Percentiles rank a stretch among this genome's conserved stretches.
phyloP scores from a whole-genome alignment of 257 asterid genomes.

The Penstemon davidsonii region DNA sequence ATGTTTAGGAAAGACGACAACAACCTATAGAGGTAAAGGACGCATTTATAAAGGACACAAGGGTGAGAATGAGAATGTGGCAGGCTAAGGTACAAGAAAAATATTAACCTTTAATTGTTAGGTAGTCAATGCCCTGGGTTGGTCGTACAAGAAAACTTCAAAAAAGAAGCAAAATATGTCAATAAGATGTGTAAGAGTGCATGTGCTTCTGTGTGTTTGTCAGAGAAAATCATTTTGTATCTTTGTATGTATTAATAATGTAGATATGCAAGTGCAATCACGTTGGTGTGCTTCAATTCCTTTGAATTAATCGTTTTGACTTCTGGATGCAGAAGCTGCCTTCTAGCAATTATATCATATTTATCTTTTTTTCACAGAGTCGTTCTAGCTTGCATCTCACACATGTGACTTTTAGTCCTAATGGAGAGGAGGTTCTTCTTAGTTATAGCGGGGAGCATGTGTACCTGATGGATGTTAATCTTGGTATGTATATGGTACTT shows the following conservation, averaged over 20 bases:
- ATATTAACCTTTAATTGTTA: neutral
- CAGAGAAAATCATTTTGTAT: neutral
- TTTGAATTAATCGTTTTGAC: neutral
- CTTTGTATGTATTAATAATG: neutral
- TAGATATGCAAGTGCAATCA: neutral
- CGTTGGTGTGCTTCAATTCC: neutral
- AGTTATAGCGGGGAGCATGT: constrained; percentile 96
- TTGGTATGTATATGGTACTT: constrained; percentile 43
- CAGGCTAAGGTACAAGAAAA: neutral
- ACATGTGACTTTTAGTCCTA: constrained; percentile 88
- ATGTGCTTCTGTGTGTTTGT: neutral
- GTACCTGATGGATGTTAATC: constrained; percentile 85
- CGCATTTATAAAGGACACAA: neutral
- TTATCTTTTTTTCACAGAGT: constrained; percentile 52
- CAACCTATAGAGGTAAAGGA: constrained; percentile 6
- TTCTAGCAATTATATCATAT: constrained; percentile 24
- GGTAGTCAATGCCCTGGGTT: neutral
- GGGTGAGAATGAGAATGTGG: neutral
- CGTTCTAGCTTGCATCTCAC: constrained; percentile 77
- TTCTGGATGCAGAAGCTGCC: constrained; percentile 9
- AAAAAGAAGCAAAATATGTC: neutral
- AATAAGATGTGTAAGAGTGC: neutral
- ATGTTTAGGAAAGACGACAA: neutral
- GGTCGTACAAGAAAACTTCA: neutral
- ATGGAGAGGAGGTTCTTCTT: constrained; percentile 90